phyloP scores from a whole-genome alignment of 352 stramenopile genomes.

The Globisporangium canariense region DNA sequence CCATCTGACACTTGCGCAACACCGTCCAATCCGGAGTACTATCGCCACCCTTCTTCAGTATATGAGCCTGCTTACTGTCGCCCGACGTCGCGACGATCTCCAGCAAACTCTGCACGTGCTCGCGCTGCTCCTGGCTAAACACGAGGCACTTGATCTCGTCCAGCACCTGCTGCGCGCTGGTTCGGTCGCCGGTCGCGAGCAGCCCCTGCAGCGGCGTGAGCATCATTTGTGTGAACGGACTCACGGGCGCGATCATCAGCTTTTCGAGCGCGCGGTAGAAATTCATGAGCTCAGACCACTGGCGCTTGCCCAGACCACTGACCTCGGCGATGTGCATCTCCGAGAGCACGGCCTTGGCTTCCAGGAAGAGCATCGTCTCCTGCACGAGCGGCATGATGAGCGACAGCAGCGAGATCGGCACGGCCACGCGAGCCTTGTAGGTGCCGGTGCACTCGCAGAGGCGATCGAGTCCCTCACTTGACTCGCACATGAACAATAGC shows the following conservation, averaged over 20 bases:
- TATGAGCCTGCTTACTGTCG: not conserved
- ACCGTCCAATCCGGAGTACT: conserved; percentile 29
- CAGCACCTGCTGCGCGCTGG: conserved; percentile 40
- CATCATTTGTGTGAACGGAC: conserved; percentile 48
- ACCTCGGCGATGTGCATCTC: conserved; percentile 30
- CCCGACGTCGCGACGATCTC: conserved; percentile 32
- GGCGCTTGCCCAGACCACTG: conserved; percentile 36
- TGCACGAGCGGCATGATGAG: conserved; percentile 59
- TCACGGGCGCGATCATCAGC: conserved; percentile 46
- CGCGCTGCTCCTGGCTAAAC: conserved; percentile 61
- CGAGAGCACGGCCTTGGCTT: conserved; percentile 45
- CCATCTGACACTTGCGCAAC: conserved; percentile 38
- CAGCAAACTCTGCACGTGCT: conserved; percentile 55
- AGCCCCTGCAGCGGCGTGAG: conserved; percentile 52
- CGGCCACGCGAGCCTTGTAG: conserved; percentile 24
- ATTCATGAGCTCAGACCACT: conserved; percentile 49
- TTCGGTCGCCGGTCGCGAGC: conserved; percentile 30
- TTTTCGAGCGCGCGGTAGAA: conserved; percentile 60
- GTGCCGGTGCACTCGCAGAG: conserved; percentile 18
- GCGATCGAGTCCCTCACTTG: conserved; percentile 24
- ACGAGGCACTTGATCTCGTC: conserved; percentile 48
- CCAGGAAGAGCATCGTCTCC: conserved; percentile 61
- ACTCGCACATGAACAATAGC: conserved; percentile 61
- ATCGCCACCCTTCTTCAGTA: not conserved
- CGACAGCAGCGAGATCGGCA: conserved; percentile 47